These are phyloP conservation scores for Aspergillus mulundensis DNA, from an alignment of 495 filamentous ascomycete genomes.

Conservation along the genomic window DNA sequence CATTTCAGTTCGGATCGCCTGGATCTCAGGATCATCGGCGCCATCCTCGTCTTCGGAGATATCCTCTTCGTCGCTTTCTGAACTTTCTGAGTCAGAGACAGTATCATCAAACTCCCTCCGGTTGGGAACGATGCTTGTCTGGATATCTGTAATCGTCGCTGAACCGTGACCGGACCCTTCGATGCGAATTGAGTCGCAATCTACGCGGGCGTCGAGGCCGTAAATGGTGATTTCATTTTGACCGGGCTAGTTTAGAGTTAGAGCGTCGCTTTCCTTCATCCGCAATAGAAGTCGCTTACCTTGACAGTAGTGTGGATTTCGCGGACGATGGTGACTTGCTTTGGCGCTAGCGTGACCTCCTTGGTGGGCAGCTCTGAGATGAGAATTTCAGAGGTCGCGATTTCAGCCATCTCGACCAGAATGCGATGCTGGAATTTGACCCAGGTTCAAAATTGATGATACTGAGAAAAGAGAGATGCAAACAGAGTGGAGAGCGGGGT, in stretches of 20 bases:
- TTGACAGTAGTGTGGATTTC: constrained; percentile 58
- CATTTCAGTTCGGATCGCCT: constrained; percentile 13
- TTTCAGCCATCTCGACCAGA: constrained; percentile 6
- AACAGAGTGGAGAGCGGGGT: too few relatives aligned
- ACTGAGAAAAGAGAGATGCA: too few relatives aligned
- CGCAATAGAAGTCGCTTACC: too few relatives aligned
- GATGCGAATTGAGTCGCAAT: constrained; percentile 67
- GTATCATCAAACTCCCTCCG: constrained; percentile 54
- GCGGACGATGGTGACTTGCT: constrained; percentile 57
- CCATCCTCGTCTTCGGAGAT: constrained; percentile 17
- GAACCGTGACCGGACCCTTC: constrained; percentile 34
- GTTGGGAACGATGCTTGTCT: constrained; percentile 60
- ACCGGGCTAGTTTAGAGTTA: constrained; percentile 50
- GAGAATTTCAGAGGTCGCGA: constrained; percentile 8
- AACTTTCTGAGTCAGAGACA: constrained; percentile 35
- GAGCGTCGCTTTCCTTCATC: too few relatives aligned
- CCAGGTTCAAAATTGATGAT: too few relatives aligned
- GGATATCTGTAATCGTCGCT: constrained; percentile 60
- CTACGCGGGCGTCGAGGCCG: constrained; percentile 56
- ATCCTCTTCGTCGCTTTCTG: constrained; percentile 32
- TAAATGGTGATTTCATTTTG: constrained; percentile 58
- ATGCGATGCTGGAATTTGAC: too few relatives aligned
- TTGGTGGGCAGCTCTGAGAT: constrained; percentile 46
- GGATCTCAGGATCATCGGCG: constrained; percentile 10
- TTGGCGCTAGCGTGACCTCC: constrained; percentile 59